A percentile compares a stretch with the other conserved stretches of the same genome.
These are phyloP conservation scores for Erythrobasidium yunnanense DNA, from an alignment of 768 basidiomycete genomes.

Conservation along the genomic window DNA sequence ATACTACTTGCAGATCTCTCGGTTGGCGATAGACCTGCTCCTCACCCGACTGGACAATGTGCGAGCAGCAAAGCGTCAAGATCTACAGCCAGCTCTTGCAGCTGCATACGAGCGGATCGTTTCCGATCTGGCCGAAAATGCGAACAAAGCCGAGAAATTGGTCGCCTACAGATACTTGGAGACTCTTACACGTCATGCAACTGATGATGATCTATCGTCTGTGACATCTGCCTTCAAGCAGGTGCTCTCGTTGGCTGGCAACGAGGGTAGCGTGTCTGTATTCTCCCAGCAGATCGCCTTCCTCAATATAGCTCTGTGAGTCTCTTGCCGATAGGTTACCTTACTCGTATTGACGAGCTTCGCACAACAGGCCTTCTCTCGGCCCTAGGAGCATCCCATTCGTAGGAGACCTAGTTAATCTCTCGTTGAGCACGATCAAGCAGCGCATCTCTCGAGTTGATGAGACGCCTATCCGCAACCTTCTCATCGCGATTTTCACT, in stretches of 20 bases:
- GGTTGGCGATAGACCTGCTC: conserved; percentile 55
- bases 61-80: conserved; percentile 50
- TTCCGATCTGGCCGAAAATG: not conserved
- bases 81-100: conserved; percentile 38
- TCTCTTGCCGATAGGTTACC: too few relatives aligned
- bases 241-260: too few relatives aligned
- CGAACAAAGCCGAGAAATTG: not conserved
- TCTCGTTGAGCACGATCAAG: conserved; percentile 37
- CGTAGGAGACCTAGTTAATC: conserved; percentile 59
- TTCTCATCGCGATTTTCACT: not conserved
- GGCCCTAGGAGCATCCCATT: conserved; percentile 80
- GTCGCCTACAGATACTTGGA: not conserved
- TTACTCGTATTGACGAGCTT: not conserved
- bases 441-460: not conserved
- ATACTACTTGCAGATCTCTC: not conserved
- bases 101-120: not conserved
- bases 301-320: not conserved
- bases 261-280: too few relatives aligned
- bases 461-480: conserved; percentile 3
- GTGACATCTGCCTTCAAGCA: too few relatives aligned
- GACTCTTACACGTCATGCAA: not conserved
- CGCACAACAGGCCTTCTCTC: conserved; percentile 42
- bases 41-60: conserved; percentile 57
- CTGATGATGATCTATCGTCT: not conserved
- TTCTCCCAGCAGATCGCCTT: not conserved